These are phyloP conservation scores for Colletotrichum gigasporum DNA, from an alignment of 2,329 filamentous ascomycete species.

Conservation along the genomic window DNA sequence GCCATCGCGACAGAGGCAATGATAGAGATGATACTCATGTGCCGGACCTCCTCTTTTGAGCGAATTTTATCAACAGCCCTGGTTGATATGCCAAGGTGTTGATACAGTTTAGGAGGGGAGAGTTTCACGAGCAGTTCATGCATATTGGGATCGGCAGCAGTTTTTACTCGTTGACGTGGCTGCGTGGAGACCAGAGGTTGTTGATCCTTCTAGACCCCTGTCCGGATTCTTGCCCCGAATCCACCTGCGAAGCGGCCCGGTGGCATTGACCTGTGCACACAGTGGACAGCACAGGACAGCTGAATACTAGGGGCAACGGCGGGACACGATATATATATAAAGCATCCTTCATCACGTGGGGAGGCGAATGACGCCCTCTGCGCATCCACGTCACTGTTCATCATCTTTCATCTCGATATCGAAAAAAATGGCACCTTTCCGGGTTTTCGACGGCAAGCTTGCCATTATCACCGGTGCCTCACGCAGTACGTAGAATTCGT, in stretches of 20 bases:
- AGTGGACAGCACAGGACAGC: not conserved
- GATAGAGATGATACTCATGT: too few species aligned
- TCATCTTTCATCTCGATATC: slow-evolving; percentile 2
- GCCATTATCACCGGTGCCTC: slow-evolving; percentile 83
- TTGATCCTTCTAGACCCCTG: slow-evolving; percentile 6
- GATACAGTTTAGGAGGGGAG: not conserved
- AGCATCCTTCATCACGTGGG: slow-evolving; percentile 20
- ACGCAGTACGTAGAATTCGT: slow-evolving; percentile 72
- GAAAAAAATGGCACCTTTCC: slow-evolving; percentile 43
- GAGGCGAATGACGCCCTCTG: not conserved
- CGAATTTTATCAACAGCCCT: not conserved
- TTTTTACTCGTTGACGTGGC: slow-evolving; percentile 15
- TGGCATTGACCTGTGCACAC: not conserved
- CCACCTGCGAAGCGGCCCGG: slow-evolving; percentile 11
- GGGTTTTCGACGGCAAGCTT: slow-evolving; percentile 74
- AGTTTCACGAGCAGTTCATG: not conserved
- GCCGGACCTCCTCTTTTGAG: not conserved
- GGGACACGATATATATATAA: slow-evolving; percentile 12
- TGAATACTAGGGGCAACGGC: not conserved
- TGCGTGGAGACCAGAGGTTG: slow-evolving; percentile 11
- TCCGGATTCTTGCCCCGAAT: not conserved
- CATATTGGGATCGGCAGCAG: slow-evolving; percentile 22
- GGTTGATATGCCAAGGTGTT: not conserved
- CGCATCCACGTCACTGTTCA: slow-evolving; percentile 7
- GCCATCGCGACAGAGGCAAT: too few species aligned